phyloP scores from a whole-genome alignment of 163 green algal genomes.

The Coccomyxa subellipsoidea region DNA sequence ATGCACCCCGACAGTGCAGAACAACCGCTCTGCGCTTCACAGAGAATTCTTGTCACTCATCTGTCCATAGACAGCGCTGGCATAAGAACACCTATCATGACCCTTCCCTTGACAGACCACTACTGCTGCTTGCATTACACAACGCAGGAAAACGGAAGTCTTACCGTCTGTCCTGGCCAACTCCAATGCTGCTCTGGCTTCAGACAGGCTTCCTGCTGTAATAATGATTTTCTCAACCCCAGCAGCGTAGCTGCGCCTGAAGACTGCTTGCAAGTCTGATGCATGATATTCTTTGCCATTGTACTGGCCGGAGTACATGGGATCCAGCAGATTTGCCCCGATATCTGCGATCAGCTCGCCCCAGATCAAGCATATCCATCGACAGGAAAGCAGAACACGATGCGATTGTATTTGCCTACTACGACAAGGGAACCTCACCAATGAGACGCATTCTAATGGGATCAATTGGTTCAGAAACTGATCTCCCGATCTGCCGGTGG shows the following conservation, averaged over 20 bases:
- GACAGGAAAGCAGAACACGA: background rate
- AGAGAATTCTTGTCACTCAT: background rate
- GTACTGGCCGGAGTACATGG: slow-evolving; percentile 70
- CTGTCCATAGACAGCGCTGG: too few relatives aligned
- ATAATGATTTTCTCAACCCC: slow-evolving; percentile 74
- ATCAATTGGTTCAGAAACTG: too few relatives aligned
- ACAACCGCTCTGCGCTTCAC: slow-evolving; percentile 55
- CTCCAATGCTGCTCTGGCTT: slow-evolving; percentile 48
- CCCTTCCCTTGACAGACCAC: too few relatives aligned
- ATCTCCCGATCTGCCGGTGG: too few relatives aligned
- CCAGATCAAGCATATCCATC: background rate
- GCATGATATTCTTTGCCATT: slow-evolving; percentile 66
- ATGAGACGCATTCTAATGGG: background rate
- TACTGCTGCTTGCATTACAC: too few relatives aligned
- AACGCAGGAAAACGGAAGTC: background rate
- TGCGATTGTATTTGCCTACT: background rate
- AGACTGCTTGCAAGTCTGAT: slow-evolving; percentile 63
- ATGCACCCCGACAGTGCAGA: slow-evolving; percentile 80
- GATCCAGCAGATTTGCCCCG: slow-evolving; percentile 73
- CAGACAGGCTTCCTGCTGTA: slow-evolving; percentile 62
- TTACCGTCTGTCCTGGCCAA: slow-evolving; percentile 52
- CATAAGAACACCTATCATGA: too few relatives aligned
- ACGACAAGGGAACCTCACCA: background rate
- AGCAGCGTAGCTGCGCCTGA: slow-evolving; percentile 61
- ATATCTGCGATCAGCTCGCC: slow-evolving; percentile 48